A percentile compares a stretch with the other conserved stretches of the same genome.
These are phyloP conservation scores for Sporothrix brunneoviolacea DNA, from an alignment of 2,329 filamentous ascomycete species.

Conservation along the genomic window DNA sequence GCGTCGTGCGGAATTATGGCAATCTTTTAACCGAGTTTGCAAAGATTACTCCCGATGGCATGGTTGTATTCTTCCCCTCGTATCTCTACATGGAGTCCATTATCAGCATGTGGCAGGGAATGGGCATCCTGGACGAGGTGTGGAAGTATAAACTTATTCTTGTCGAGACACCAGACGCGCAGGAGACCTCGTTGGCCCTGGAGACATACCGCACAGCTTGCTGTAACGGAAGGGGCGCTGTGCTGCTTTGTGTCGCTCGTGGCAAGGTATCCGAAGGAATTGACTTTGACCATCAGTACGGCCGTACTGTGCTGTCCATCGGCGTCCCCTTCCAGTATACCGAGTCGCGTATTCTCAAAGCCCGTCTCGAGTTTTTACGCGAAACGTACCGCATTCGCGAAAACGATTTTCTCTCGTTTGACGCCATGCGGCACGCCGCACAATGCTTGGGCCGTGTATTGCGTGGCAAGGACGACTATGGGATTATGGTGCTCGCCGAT, in stretches of 20 bases:
- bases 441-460: constrained; percentile 93
- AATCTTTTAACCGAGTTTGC: constrained; percentile 90
- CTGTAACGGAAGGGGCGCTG: constrained; percentile 90
- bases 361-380: constrained; percentile 87
- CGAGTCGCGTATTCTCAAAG: constrained; percentile 93
- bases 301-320: constrained; percentile 89
- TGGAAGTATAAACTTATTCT: constrained; percentile 99
- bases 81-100: constrained; percentile 99
- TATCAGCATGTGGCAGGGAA: constrained; percentile 98
- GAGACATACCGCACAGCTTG: constrained; percentile 97
- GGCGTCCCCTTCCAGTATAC: constrained; percentile 99
- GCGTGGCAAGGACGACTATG: constrained; percentile 95
- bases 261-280: constrained; percentile 98
- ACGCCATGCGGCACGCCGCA: constrained; percentile 97
- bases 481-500: constrained; percentile 98
- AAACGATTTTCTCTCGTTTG: constrained; percentile 96
- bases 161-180: constrained; percentile 93
- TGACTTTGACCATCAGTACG: constrained; percentile 98
- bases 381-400: constrained; percentile 96
- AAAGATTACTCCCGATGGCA: constrained; percentile 89
- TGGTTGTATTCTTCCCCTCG: constrained; percentile 98
- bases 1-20: constrained; percentile 95
- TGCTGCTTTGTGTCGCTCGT: constrained; percentile 89
- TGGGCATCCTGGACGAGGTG: constrained; percentile 94
- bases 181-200: constrained; percentile 90